phyloP scores from a whole-genome alignment of 202 grass and related monocot genomes.

The Schoenoplectus tabernaemontani region DNA sequence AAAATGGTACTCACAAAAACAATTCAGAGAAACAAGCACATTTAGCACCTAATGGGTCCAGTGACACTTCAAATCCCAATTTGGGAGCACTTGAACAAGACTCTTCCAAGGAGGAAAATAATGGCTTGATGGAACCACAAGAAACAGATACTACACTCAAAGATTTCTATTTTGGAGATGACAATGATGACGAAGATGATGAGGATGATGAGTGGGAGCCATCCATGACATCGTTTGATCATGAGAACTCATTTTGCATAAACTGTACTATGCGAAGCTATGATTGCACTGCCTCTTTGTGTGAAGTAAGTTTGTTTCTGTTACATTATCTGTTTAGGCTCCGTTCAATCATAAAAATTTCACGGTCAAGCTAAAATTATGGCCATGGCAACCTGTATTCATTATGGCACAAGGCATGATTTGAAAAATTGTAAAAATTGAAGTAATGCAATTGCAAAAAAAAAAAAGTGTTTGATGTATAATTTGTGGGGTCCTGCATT shows the following conservation, averaged over 20 bases:
- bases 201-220: conserved; percentile 88
- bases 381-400: too few relatives aligned
- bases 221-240: conserved; percentile 27
- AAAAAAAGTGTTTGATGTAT: too few relatives aligned
- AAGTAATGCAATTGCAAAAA: too few relatives aligned
- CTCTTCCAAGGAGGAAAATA: conserved; percentile 25
- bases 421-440: too few relatives aligned
- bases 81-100: conserved; percentile 11
- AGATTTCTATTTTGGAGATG: conserved; percentile 49
- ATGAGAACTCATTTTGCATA: conserved; percentile 64
- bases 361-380: too few relatives aligned
- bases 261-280: conserved; percentile 73
- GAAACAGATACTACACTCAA: conserved; percentile 34
- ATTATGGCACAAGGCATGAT: too few relatives aligned
- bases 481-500: too few relatives aligned
- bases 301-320: conserved; percentile 40
- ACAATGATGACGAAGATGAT: conserved; percentile 62
- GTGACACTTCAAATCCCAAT: conserved; percentile 18
- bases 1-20: conserved; percentile 12
- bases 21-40: background rate
- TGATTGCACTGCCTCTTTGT: conserved; percentile 30
- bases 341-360: background rate
- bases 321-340: too few relatives aligned
- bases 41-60: conserved; percentile 10
- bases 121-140: conserved; percentile 3